phyloP scores from a whole-genome alignment of 2,329 filamentous ascomycete species.

The Cylindrodendrum hubeiense region DNA sequence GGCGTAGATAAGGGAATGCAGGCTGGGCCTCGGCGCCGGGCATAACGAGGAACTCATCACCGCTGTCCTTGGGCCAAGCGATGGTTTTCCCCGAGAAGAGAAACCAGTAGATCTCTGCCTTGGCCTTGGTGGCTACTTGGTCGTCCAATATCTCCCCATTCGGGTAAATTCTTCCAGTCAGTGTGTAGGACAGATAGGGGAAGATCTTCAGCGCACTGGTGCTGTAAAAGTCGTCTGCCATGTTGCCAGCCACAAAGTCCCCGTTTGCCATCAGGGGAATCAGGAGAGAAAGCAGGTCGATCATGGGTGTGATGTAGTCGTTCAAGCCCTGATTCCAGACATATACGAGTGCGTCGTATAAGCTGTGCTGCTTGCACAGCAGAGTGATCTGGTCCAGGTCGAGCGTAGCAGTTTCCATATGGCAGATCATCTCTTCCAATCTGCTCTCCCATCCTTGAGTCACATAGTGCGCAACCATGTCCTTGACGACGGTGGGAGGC shows the following conservation, averaged over 20 bases:
- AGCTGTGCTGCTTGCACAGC: slow-evolving; percentile 89
- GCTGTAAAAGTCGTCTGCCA: slow-evolving; percentile 71
- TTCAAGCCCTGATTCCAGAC: slow-evolving; percentile 93
- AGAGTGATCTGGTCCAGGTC: slow-evolving; percentile 94
- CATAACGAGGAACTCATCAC: slow-evolving; percentile 71
- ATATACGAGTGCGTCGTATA: slow-evolving; percentile 96
- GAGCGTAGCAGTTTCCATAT: slow-evolving; percentile 89
- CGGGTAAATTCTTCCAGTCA: slow-evolving; percentile 93
- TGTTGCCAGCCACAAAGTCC: slow-evolving; percentile 65
- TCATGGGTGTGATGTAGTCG: slow-evolving; percentile 92
- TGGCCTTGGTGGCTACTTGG: slow-evolving; percentile 79
- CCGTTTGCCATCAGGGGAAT: slow-evolving; percentile 69
- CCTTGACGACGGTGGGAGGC: slow-evolving; percentile 87
- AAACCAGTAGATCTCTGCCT: slow-evolving; percentile 91
- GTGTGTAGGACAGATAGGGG: slow-evolving; percentile 90
- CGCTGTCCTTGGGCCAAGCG: slow-evolving; percentile 77
- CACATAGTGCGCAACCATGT: slow-evolving; percentile 85
- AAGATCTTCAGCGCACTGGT: slow-evolving; percentile 91
- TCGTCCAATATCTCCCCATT: slow-evolving; percentile 82
- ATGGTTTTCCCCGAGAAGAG: slow-evolving; percentile 88
- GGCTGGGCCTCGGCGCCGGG: slow-evolving; percentile 71
- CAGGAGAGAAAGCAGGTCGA: slow-evolving; percentile 82
- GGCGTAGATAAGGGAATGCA: slow-evolving; percentile 86
- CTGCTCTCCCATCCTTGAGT: slow-evolving; percentile 79
- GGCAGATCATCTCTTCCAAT: slow-evolving; percentile 94